phyloP scores from a whole-genome alignment of 495 filamentous ascomycete genomes.

The Daldinia concentrica region DNA sequence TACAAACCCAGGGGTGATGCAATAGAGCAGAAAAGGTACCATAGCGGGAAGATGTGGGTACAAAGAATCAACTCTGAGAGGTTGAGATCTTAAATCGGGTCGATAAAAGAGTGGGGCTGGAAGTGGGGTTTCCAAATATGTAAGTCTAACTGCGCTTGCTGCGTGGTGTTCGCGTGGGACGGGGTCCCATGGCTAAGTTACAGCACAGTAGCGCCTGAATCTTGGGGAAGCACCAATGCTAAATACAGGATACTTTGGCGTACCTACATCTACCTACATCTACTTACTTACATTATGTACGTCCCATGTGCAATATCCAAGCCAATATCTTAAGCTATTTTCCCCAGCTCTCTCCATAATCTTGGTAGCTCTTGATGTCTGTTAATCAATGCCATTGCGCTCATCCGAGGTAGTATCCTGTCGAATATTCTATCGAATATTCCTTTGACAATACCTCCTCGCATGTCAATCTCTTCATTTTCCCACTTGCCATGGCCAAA shows the following conservation, averaged over 20 bases:
- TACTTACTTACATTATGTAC: background rate
- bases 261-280: background rate
- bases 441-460: constrained; percentile 16
- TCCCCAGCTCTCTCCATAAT: background rate
- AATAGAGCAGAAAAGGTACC: background rate
- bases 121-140: background rate
- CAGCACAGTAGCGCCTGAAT: constrained; percentile 7
- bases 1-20: background rate
- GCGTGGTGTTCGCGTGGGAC: constrained; percentile 10
- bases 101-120: constrained; percentile 1
- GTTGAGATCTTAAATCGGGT: background rate
- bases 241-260: background rate
- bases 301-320: background rate
- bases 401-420: constrained; percentile 24
- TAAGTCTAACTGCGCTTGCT: constrained; percentile 1
- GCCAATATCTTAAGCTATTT: constrained; percentile 2
- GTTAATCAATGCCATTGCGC: constrained; percentile 12
- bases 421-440: constrained; percentile 11
- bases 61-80: background rate
- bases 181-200: constrained; percentile 4
- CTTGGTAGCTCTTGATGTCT: constrained; percentile 3
- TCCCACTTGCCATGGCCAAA: constrained; percentile 61
- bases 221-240: background rate
- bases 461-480: constrained; percentile 50
- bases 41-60: no score